phyloP scores from a whole-genome alignment of 192 early-diverging fungal genomes.

The Backusella morwellensis region DNA sequence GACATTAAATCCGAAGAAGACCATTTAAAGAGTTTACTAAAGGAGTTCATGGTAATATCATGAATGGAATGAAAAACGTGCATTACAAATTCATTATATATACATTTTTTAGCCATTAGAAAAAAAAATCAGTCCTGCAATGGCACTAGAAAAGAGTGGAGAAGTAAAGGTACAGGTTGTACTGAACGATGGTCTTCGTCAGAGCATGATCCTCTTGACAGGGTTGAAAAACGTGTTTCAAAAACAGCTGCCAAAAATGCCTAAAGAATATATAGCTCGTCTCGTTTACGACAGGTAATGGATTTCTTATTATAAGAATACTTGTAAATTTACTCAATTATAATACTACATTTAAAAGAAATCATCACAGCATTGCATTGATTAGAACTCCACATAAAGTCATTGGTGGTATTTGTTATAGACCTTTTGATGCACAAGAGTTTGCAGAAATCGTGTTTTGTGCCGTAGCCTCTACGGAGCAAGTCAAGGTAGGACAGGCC shows the following conservation, averaged over 20 bases:
- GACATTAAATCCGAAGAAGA: neutral
- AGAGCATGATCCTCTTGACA: constrained; percentile 87
- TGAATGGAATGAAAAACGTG: neutral
- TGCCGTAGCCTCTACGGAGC: constrained; percentile 84
- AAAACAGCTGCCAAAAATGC: constrained; percentile 98
- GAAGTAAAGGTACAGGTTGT: constrained; percentile 72
- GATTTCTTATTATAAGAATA: too few species aligned
- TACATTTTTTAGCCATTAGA: constrained; percentile 17
- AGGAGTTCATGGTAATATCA: constrained; percentile 16
- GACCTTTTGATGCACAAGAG: constrained; percentile 79
- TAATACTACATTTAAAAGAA: constrained; percentile 42
- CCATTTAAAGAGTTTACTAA: neutral
- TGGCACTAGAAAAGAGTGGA: constrained; percentile 61
- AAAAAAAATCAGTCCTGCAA: constrained; percentile 57
- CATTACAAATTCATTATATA: neutral
- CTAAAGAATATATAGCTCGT: constrained; percentile 94
- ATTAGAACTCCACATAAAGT: constrained; percentile 67
- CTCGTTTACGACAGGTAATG: constrained; percentile 87
- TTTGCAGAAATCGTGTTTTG: constrained; percentile 99
- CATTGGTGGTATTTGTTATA: constrained; percentile 92
- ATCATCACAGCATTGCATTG: constrained; percentile 84
- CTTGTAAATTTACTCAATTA: too few species aligned
- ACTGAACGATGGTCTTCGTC: constrained; percentile 72
- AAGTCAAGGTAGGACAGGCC: constrained; percentile 69
- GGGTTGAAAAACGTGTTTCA: constrained; percentile 95